These are phyloP conservation scores for Ulota crispa DNA, from an alignment of 225 moss, liverwort and hornwort species.

Conservation along the genomic window DNA sequence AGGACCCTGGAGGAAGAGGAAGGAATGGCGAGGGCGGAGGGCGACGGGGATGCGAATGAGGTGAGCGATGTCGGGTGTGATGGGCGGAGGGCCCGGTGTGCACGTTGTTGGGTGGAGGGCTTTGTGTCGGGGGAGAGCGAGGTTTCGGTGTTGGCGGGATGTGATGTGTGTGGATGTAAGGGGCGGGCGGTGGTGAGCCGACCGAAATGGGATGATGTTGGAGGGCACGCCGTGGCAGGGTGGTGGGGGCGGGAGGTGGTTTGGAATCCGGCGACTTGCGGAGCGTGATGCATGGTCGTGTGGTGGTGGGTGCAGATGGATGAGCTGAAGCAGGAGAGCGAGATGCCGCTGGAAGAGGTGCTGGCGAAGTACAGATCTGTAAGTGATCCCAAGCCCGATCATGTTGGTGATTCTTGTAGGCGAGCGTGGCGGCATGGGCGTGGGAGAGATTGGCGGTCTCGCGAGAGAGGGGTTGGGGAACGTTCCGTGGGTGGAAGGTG, in stretches of 20 bases:
- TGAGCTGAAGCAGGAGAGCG: constrained; percentile 68
- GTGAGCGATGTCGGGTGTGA: constrained; percentile 31
- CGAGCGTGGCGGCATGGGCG: not conserved
- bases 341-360: constrained; percentile 80
- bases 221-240: not conserved
- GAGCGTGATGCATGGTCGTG: constrained; percentile 1
- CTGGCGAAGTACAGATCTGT: constrained; percentile 84
- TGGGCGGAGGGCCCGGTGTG: not conserved
- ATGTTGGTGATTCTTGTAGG: not conserved
- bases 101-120: not conserved
- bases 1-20: constrained; percentile 85
- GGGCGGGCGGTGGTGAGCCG: not conserved
- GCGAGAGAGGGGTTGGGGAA: not conserved
- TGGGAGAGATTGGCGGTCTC: not conserved
- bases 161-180: not conserved
- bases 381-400: constrained; percentile 10
- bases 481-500: not conserved
- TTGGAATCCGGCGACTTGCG: not conserved
- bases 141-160: too few species aligned
- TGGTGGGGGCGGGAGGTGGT: not conserved
- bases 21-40: constrained; percentile 51
- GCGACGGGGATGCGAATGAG: constrained; percentile 52
- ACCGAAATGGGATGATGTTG: not conserved
- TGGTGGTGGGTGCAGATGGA: constrained; percentile 52
- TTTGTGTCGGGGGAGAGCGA: not conserved